Conservation (phyloP, 2,329 filamentous ascomycete species). For the Diaporthe velutina region DNA sequence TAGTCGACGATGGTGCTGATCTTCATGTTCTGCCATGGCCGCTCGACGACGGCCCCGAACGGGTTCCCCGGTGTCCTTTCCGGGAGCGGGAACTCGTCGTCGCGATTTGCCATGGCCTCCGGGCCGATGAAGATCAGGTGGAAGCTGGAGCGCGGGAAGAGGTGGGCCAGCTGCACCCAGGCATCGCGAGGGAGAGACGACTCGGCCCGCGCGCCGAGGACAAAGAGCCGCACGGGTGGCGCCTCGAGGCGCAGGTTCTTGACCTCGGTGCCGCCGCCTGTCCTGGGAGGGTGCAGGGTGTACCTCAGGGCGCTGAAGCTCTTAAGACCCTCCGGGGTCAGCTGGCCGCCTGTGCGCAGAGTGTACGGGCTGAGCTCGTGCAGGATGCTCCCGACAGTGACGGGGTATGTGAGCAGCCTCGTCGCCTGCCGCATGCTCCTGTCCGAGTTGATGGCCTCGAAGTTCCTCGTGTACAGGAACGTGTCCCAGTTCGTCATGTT, state of each 20-base stretch:
- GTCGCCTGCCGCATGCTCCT: conserved; percentile 94
- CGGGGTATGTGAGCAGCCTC: conserved; percentile 90
- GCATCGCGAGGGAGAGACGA: conserved; percentile 94
- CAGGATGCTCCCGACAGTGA: conserved; percentile 90
- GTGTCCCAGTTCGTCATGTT: conserved; percentile 99
- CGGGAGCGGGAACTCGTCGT: conserved; percentile 92
- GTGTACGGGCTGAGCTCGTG: conserved; percentile 96
- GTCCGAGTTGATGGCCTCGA: conserved; percentile 90
- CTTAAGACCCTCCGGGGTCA: conserved; percentile 92
- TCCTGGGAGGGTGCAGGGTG: conserved; percentile 87
- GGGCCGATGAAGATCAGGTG: conserved; percentile 96
- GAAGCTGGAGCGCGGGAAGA: conserved; percentile 93
- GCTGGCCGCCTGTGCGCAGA: conserved; percentile 78
- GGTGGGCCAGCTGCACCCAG: conserved; percentile 93
- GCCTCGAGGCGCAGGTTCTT: conserved; percentile 86
- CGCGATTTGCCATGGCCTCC: conserved; percentile 94
- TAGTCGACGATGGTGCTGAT: conserved; percentile 98
- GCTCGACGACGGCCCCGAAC: conserved; percentile 93
- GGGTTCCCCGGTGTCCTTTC: conserved; percentile 87
- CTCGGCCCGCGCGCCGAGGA: conserved; percentile 95
- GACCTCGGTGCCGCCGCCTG: conserved; percentile 80
- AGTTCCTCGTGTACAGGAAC: conserved; percentile 92
- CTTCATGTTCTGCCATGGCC: conserved; percentile 90
- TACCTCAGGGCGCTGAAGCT: conserved; percentile 94
- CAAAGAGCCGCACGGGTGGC: conserved; percentile 91